Conservation (phyloP, 352 stramenopile species). For the Globisporangium paddicum region DNA sequence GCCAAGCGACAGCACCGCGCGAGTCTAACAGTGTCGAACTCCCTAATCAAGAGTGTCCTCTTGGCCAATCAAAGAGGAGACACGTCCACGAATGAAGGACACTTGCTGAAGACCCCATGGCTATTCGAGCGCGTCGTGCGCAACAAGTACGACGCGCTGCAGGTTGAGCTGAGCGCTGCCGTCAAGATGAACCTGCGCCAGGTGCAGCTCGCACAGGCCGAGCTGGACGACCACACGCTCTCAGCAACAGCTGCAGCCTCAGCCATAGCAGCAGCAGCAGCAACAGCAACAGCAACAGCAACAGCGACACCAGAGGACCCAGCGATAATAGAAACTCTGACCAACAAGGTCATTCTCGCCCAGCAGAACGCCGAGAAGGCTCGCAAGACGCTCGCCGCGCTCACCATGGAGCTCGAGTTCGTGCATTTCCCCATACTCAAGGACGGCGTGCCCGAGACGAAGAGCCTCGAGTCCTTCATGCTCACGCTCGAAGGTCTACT, state of each 20-base stretch:
- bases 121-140: constrained; percentile 50
- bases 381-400: constrained; percentile 18
- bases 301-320: constrained; percentile 4
- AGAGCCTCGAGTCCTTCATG: constrained; percentile 27
- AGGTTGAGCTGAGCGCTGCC: constrained; percentile 28
- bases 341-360: constrained; percentile 42
- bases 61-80: neutral
- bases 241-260: neutral
- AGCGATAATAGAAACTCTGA: constrained; percentile 22
- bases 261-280: neutral
- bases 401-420: constrained; percentile 49
- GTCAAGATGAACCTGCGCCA: constrained; percentile 37
- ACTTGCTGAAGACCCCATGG: constrained; percentile 20
- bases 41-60: neutral
- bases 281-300: neutral
- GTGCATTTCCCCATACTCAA: constrained; percentile 48
- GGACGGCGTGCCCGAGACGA: constrained; percentile 21
- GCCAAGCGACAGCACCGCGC: neutral
- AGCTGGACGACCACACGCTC: constrained; percentile 18
- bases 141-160: constrained; percentile 36
- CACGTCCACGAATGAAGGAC: neutral
- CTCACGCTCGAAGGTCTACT: constrained; percentile 40
- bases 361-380: constrained; percentile 43
- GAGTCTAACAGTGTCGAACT: neutral
- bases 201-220: constrained; percentile 31